Base-by-base conservation (phyloP, 2,329 filamentous ascomycete genomes). In the Chaetomiaceae sp. region DNA sequence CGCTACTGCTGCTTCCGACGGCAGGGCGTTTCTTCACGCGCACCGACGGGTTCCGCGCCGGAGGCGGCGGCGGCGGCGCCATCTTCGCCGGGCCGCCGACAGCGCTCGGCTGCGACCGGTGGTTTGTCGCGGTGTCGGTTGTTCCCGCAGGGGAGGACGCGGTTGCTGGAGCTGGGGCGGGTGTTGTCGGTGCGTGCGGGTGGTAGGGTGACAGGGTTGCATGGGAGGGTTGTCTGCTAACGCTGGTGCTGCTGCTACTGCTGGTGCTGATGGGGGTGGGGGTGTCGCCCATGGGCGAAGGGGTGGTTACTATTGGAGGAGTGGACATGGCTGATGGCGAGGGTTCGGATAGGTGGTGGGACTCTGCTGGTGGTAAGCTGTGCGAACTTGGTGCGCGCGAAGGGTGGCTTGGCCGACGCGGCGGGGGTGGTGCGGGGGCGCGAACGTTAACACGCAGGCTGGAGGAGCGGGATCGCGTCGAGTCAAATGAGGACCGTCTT, bases 361-460 rank as follows among this genome's bases (percentile, higher is more conserved):
- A 12, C 14, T 14, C 26, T 6, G 38, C 17, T 18, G 49, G 51
- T 1, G 54, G 55, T 2, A 48, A 2, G 3, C 7, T 32, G 22
- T 57, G 47, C 1, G 60, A 56, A 5, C 33, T 51, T 1, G 58
- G 53, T 14, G 55, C 62, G 30, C 60, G 67, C n/a, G 65, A 60
- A 14, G 54, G 58, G 38, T 68, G 66, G 26, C 65, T 65, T 6
- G 70, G 70, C 24, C 78, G 69, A 36, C 77, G 68, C 8, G 78
- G 75, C 1, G 78, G 77, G 15, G 78, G 77, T 14, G 78, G 76
- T 8, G 72, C 70, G 0, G 75, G 76, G 0, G 67, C 69, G 44
- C 65, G 63, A 15, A 62, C 58, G 47, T 64, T 65, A 41, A 66
- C 62, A 33, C 71, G 71, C 27, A 70, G 55, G 50, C 70, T 73